phyloP scores from a whole-genome alignment of 352 stramenopile species.

The Globisporangium echinulatum region DNA sequence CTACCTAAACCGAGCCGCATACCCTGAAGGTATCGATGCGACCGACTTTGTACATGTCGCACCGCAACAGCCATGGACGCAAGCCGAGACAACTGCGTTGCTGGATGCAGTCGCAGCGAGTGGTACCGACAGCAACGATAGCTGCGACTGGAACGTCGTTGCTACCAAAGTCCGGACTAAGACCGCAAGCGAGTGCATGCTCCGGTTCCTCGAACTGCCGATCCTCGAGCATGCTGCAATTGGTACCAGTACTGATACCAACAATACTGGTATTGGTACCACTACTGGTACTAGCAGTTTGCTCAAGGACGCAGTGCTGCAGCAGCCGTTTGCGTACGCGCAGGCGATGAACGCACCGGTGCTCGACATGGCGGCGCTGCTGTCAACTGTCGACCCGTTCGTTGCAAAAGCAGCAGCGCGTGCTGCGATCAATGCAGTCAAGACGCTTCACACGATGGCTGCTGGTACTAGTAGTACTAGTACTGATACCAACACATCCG shows the following conservation, averaged over 20 bases:
- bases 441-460: conserved; percentile 53
- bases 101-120: conserved; percentile 37
- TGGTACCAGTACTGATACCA: no score
- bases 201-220: conserved; percentile 73
- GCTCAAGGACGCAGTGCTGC: conserved; percentile 1
- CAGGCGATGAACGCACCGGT: conserved; percentile 46
- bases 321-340: conserved; percentile 37
- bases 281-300: not conserved
- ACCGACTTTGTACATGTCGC: conserved; percentile 51
- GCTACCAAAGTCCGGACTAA: conserved; percentile 61
- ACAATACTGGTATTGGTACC: not conserved
- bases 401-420: conserved; percentile 63
- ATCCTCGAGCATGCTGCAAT: conserved; percentile 28
- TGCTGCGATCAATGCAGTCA: conserved; percentile 56
- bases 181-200: conserved; percentile 65
- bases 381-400: conserved; percentile 57
- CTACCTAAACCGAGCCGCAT: conserved; percentile 44
- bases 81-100: conserved; percentile 34
- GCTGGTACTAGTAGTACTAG: not conserved
- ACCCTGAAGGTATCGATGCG: conserved; percentile 52
- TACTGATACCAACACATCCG: not conserved
- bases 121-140: conserved; percentile 25
- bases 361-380: conserved; percentile 41
- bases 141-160: conserved; percentile 75
- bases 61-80: conserved; percentile 29